Base-by-base conservation (phyloP, 2,329 filamentous ascomycete species). In the Colletotrichum endophyticum region DNA sequence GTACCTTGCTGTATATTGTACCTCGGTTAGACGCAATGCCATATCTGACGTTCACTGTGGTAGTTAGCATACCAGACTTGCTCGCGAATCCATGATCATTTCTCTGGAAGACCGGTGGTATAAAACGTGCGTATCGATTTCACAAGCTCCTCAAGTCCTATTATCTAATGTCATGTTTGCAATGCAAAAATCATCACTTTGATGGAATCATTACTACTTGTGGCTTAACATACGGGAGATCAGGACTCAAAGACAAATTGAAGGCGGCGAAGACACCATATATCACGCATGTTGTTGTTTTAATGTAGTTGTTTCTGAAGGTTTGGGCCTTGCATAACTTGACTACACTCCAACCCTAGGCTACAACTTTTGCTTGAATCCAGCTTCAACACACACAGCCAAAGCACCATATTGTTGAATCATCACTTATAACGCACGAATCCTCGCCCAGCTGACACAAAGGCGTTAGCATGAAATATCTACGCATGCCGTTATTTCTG, bases 201-300 rank as follows among this genome's bases (percentile, higher is more conserved):
- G 44, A 22, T 49, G 44, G 6, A 49, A 22, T n/a, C n/a, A 49
- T 49, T 2, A 22, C 19, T 12, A 49, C 3, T 49, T 22, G 9
- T 49, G 6, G n/a, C 19, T 3, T 4, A n/a, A 0, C 0, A 49
- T 49, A 49, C 44, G 6, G 44, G 44, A 22, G 0, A n/a, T 49
- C 44, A 7, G 44, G n/a, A 49, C 6, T 49, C 2, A 22, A 3
- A 49, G 19, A 0, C 11, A 49, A 49, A 1, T n/a, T 12, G 5
- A 22, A 49, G 3, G 4, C 6, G 44, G 44, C 11, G 6, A 13
- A 2, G 3, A 49, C 11, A n/a, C 4, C 6, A 49, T 7, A 49
- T n/a, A 13, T 49, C n/a, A 13, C 19, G 44, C 19, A n/a, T 6
- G 19, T 49, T 22, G 5, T 22, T 3, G 1, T 0, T 49, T 49